phyloP scores from a whole-genome alignment of 2,329 filamentous ascomycete species.

The Fusarium ramigenum region DNA sequence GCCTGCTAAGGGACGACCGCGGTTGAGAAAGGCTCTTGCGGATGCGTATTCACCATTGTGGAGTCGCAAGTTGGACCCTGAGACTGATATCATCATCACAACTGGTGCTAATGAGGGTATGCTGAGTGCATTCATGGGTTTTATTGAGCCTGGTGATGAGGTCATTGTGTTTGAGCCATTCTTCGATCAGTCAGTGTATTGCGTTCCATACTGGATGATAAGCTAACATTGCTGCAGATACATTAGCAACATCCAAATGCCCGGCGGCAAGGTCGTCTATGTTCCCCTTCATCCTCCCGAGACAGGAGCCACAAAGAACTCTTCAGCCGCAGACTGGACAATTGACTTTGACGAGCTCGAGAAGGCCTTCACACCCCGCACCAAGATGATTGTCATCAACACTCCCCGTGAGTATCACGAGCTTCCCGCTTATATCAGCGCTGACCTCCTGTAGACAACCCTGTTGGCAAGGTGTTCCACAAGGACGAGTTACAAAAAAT shows the following conservation, averaged over 20 bases:
- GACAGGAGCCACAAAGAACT: conserved; percentile 80
- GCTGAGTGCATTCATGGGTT: conserved; percentile 97
- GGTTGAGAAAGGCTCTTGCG: conserved; percentile 91
- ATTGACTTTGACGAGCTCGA: conserved; percentile 87
- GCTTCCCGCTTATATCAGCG: background rate
- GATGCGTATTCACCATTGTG: conserved; percentile 92
- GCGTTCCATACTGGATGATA: too few species aligned
- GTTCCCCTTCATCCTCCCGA: conserved; percentile 92
- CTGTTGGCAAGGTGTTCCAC: conserved; percentile 94
- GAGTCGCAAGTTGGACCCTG: conserved; percentile 81
- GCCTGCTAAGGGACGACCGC: conserved; percentile 90
- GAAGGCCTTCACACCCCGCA: conserved; percentile 81
- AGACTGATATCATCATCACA: conserved; percentile 94
- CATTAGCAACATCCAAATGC: conserved; percentile 98
- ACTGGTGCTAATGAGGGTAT: conserved; percentile 93
- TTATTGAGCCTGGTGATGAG: conserved; percentile 93
- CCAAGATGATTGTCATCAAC: conserved; percentile 96
- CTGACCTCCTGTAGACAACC: conserved; percentile 72
- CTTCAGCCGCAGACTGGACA: conserved; percentile 87
- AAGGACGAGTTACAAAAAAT: conserved; percentile 84
- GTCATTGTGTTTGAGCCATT: conserved; percentile 99
- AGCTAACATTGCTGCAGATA: conserved; percentile 52
- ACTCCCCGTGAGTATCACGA: conserved; percentile 62
- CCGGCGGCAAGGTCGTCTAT: conserved; percentile 92
- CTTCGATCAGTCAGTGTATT: conserved; percentile 89